Evolutionary conservation across 805 yeast species (phyloP).

Genomic region (Candida germanica): DNA sequence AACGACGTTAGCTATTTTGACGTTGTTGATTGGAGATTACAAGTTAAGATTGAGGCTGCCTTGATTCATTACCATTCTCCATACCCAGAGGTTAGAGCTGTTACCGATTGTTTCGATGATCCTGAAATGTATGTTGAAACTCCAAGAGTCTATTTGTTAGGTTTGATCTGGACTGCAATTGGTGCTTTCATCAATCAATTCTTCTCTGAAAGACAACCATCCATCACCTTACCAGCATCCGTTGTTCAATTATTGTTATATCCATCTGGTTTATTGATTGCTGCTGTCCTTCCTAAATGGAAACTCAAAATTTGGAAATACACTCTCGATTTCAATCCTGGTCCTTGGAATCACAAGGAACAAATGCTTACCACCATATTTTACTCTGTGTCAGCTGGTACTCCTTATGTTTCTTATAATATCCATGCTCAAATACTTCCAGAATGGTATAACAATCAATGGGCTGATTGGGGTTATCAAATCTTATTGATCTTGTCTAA

Average conservation of each 20-base stretch:
- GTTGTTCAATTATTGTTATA: constrained; percentile 46
- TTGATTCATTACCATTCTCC: constrained; percentile 47
- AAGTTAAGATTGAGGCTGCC: constrained; percentile 41
- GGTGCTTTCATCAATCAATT: constrained; percentile 57
- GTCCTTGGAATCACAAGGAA: constrained; percentile 55
- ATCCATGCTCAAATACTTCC: constrained; percentile 23
- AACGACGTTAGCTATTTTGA: constrained; percentile 19
- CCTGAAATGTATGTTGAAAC: constrained; percentile 49
- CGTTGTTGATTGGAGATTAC: constrained; percentile 29
- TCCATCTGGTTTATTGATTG: constrained; percentile 42
- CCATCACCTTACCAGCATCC: constrained; percentile 41
- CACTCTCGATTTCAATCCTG: constrained; percentile 46
- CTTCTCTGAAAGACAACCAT: constrained; percentile 54
- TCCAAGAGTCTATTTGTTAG: constrained; percentile 53
- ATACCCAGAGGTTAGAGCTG: constrained; percentile 65
- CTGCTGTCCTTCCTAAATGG: constrained; percentile 43
- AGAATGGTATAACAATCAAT: constrained; percentile 20
- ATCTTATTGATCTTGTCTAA: constrained; percentile 22
- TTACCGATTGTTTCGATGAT: constrained; percentile 59
- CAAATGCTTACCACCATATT: constrained; percentile 59
- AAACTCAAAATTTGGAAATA: constrained; percentile 19
- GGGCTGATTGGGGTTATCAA: constrained; percentile 30
- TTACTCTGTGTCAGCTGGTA: constrained; percentile 15
- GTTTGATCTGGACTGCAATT: constrained; percentile 48
- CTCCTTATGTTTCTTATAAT: constrained; percentile 30